Base-by-base conservation (phyloP, 768 basidiomycete species). In the Kwoniella europaea region DNA sequence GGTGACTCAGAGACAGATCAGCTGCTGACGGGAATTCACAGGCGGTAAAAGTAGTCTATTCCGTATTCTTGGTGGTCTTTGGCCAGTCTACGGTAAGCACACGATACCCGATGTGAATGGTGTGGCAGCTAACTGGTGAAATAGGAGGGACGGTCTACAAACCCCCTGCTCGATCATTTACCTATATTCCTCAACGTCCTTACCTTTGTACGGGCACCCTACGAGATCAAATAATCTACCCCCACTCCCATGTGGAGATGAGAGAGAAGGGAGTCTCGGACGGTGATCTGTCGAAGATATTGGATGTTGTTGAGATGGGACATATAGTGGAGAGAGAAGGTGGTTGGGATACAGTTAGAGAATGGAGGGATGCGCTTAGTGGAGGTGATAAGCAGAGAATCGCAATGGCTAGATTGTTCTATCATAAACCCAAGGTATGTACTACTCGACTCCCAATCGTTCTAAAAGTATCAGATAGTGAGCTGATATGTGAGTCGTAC, bases 371-470 rank as follows among this genome's bases (percentile, higher is more conserved):
- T 81, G 88, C 92, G 2, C 84, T 98, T 43, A 94, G 92, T 79
- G 95, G 96, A 1, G 95, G 95, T 20, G 96, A 97, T 83, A 93
- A 98, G 83, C 95, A 98, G 72, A 90, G 95, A 85, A 91, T 98
- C 68, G 96, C 96, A 0, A 98, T 96, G 94, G 96, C 94, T 13
- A 86, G 96, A 75, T 83, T 99, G 75, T 99, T 98, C 82, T 99
- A 99, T 82, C 96, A 98, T 80, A 86, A 88, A 68, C 96, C 96
- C 10, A 95, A 93, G 88, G 93, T 90, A 72, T 74, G 86, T 79
- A 2, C 27, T 27, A 27, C 27, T 13, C 13, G n/a, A 35, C 13
- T 22, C 22, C 56, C 56, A 50, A 5, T 16, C 13, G 10, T 18
- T 42, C 44, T 27, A 27, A 27, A 27, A 2, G 3, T 27, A 27